These are phyloP conservation scores for Stagonosporopsis cucurbitacearum DNA, from an alignment of 2,329 filamentous ascomycete species.

Conservation along the genomic window DNA sequence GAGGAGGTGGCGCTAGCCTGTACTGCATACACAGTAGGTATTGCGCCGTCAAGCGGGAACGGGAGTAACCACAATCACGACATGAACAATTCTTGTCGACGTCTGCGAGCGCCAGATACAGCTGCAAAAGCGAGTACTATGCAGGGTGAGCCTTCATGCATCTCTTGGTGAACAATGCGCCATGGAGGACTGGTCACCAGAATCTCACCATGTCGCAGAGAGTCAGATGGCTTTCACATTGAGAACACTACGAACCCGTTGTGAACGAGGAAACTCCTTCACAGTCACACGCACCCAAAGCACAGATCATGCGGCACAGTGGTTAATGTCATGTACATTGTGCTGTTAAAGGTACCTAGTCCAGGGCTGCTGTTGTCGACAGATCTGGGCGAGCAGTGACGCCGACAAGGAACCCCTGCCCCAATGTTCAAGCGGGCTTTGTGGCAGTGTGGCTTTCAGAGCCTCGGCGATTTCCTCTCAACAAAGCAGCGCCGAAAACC, in stretches of 20 bases:
- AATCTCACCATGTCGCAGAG: not conserved
- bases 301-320: constrained; percentile 24
- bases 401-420: constrained; percentile 38
- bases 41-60: constrained; percentile 40
- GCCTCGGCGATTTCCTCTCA: constrained; percentile 28
- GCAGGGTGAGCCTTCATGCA: not conserved
- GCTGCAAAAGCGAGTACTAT: too few relatives aligned
- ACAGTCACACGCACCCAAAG: constrained; percentile 14
- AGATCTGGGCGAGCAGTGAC: constrained; percentile 33
- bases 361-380: constrained; percentile 29
- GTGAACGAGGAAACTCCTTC: constrained; percentile 1
- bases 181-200: not conserved
- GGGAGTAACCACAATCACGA: constrained; percentile 35
- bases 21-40: constrained; percentile 15
- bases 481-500: constrained; percentile 31
- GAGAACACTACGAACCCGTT: too few relatives aligned
- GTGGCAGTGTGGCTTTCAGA: constrained; percentile 38
- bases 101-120: not conserved
- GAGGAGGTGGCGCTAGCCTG: constrained; percentile 33
- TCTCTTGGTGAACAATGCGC: not conserved
- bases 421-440: constrained; percentile 24
- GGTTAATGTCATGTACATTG: too few relatives aligned
- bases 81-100: constrained; percentile 16
- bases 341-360: constrained; percentile 16
- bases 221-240: not conserved